phyloP scores from a whole-genome alignment of 805 yeast species.

The Candida krabiensis region DNA sequence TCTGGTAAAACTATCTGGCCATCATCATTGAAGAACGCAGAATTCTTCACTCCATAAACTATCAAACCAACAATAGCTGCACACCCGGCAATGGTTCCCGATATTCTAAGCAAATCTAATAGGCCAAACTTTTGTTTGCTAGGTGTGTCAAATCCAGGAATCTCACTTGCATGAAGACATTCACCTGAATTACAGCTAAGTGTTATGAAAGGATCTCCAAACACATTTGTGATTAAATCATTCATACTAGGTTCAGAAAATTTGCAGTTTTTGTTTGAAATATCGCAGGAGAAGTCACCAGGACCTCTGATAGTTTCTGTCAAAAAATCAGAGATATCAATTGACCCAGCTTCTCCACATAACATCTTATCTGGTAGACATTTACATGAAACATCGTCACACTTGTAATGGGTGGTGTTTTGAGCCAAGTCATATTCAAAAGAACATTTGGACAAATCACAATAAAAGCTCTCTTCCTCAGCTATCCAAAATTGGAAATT shows the following conservation, averaged over 20 bases:
- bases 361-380: slow-evolving; percentile 92
- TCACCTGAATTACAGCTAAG: slow-evolving; percentile 83
- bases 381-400: slow-evolving; percentile 77
- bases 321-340: slow-evolving; percentile 90
- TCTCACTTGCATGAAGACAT: slow-evolving; percentile 87
- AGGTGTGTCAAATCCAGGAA: slow-evolving; percentile 86
- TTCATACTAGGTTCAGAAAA: slow-evolving; percentile 97
- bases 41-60: slow-evolving; percentile 50
- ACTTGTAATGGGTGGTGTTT: slow-evolving; percentile 74
- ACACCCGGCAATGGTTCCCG: slow-evolving; percentile 42
- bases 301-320: slow-evolving; percentile 91
- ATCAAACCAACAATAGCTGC: slow-evolving; percentile 43
- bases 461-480: slow-evolving; percentile 83
- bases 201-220: slow-evolving; percentile 92
- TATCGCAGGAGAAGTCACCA: slow-evolving; percentile 84
- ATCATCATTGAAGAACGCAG: slow-evolving; percentile 55
- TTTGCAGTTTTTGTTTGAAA: slow-evolving; percentile 57
- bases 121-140: slow-evolving; percentile 44
- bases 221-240: slow-evolving; percentile 82
- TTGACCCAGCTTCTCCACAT: slow-evolving; percentile 92
- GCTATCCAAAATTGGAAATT: slow-evolving; percentile 97
- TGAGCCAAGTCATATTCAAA: slow-evolving; percentile 60
- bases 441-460: slow-evolving; percentile 75
- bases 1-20: slow-evolving; percentile 24
- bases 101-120: slow-evolving; percentile 47